A percentile compares a stretch with the other conserved stretches of the same genome.
Conservation (phyloP, 805 yeast genomes). For the Kodamaea nitidulidarum region DNA sequence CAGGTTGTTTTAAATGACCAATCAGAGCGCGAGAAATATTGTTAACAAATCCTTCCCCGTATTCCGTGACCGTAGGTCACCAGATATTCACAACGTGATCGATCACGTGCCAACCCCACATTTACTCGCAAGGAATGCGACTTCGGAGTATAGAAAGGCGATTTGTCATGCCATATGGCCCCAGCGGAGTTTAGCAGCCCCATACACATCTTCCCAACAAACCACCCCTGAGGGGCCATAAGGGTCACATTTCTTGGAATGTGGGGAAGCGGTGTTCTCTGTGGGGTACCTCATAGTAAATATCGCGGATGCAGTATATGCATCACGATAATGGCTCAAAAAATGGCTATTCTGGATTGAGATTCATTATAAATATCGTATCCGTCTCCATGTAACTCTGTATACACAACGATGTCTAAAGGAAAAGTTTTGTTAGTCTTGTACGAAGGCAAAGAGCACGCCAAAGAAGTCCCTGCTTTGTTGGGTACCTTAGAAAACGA, state of each 20-base stretch:
- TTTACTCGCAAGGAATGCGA: not conserved
- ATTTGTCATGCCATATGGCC: too few relatives aligned
- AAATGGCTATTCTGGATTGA: slow-evolving; percentile 1
- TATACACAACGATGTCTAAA: slow-evolving; percentile 11
- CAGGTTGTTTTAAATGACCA: too few relatives aligned
- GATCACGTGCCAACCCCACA: not conserved
- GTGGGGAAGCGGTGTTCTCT: too few relatives aligned
- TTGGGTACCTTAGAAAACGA: slow-evolving; percentile 74
- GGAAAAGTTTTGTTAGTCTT: slow-evolving; percentile 51
- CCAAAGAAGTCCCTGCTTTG: slow-evolving; percentile 54
- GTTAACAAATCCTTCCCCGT: not conserved
- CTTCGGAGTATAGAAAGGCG: too few relatives aligned
- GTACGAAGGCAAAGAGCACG: slow-evolving; percentile 57
- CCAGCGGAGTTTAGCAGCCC: too few relatives aligned
- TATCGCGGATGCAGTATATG: not conserved
- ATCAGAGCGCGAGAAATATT: not conserved
- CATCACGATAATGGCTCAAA: not conserved
- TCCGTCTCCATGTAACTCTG: too few relatives aligned
- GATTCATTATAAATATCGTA: not conserved
- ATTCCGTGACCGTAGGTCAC: not conserved
- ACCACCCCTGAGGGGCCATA: too few relatives aligned
- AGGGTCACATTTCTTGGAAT: too few relatives aligned
- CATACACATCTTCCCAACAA: too few relatives aligned
- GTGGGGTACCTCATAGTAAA: not conserved
- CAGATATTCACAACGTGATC: not conserved